These are phyloP conservation scores for Saccharomycopsis amapae DNA, from an alignment of 805 yeast genomes.

Conservation along the genomic window DNA sequence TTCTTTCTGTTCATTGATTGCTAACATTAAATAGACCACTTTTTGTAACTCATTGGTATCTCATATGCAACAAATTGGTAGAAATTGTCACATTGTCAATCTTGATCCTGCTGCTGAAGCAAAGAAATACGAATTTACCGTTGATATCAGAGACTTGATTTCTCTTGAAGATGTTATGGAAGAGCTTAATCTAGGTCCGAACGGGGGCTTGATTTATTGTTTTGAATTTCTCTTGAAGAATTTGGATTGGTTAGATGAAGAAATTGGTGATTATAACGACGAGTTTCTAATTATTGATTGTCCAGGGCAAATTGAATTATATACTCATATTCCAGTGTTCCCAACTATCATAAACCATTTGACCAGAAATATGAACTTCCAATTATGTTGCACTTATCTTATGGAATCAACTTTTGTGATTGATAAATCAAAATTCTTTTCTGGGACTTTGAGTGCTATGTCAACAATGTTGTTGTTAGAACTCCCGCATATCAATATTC, in stretches of 20 bases:
- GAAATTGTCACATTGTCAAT: constrained; percentile 91
- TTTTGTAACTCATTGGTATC: constrained; percentile 84
- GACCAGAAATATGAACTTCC: constrained; percentile 71
- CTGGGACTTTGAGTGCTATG: constrained; percentile 96
- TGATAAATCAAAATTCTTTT: constrained; percentile 85
- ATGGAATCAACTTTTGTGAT: constrained; percentile 91
- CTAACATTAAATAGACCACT: constrained; percentile 43
- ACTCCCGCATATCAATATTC: constrained; percentile 86
- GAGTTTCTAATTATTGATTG: constrained; percentile 93
- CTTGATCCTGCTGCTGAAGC: constrained; percentile 88
- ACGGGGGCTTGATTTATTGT: constrained; percentile 86
- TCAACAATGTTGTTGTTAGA: constrained; percentile 94
- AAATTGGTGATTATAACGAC: constrained; percentile 91
- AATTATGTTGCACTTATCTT: constrained; percentile 85
- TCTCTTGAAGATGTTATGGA: constrained; percentile 75
- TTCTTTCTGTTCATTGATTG: neutral
- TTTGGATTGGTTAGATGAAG: constrained; percentile 95
- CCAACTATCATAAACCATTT: constrained; percentile 86
- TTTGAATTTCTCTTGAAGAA: constrained; percentile 86
- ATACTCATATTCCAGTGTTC: constrained; percentile 88
- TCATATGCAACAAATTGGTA: constrained; percentile 83
- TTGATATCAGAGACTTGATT: constrained; percentile 73
- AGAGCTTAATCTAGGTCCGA: constrained; percentile 67
- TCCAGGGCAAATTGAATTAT: constrained; percentile 94
- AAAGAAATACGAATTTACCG: constrained; percentile 60